Percentiles rank a stretch among this genome's conserved stretches.
Conservation (phyloP, 1,139 yeast species). For the Starmera stellimalicola region DNA sequence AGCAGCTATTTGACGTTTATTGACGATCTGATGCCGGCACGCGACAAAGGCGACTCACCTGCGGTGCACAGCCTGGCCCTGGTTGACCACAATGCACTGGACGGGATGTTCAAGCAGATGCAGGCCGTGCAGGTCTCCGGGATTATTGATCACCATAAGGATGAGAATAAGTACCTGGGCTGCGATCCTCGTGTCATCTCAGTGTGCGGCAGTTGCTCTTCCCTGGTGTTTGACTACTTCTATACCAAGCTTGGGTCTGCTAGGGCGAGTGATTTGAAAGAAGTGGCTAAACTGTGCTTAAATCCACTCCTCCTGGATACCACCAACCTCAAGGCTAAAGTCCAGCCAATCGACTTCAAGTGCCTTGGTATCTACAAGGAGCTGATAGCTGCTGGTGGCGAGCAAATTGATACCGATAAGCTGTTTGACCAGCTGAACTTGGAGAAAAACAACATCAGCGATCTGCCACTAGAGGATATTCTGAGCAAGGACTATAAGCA, state of each 20-base stretch:
- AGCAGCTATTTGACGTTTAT: constrained; percentile 45
- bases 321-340: constrained; percentile 47
- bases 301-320: constrained; percentile 75
- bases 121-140: constrained; percentile 38
- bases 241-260: constrained; percentile 20
- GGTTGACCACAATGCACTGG: constrained; percentile 78
- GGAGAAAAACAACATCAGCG: constrained; percentile 55
- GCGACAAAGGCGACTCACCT: no score
- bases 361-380: constrained; percentile 32
- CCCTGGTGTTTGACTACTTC: constrained; percentile 64
- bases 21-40: constrained; percentile 42
- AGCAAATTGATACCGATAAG: constrained; percentile 9
- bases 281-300: constrained; percentile 29
- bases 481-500: constrained; percentile 79
- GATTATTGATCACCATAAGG: constrained; percentile 83
- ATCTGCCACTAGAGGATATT: constrained; percentile 49
- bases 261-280: constrained; percentile 8
- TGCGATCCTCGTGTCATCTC: constrained; percentile 52
- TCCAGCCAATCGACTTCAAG: constrained; percentile 42
- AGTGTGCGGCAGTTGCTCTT: constrained; percentile 69
- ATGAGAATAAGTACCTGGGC: constrained; percentile 40
- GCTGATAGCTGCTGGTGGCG: constrained; percentile 4
- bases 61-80: constrained; percentile 36
- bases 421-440: constrained; percentile 34
- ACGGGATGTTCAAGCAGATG: constrained; percentile 33